phyloP scores from a whole-genome alignment of 306 rosid species.

The Echinosophora koreensis region DNA sequence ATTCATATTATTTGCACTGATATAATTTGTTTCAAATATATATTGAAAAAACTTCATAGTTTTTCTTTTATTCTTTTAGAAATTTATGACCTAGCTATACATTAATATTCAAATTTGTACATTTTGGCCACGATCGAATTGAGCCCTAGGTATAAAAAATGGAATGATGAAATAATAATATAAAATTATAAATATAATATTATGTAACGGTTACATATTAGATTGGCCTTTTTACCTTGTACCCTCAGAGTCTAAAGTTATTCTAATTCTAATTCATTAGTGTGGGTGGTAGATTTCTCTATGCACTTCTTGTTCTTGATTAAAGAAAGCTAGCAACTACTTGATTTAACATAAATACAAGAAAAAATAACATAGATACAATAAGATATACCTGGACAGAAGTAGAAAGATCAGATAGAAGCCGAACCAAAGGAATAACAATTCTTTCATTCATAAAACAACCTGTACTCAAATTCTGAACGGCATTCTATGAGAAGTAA shows the following conservation, averaged over 20 bases:
- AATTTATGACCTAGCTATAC: too few relatives aligned
- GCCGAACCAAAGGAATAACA: conserved; percentile 79
- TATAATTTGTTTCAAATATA: too few relatives aligned
- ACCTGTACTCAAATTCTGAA: conserved; percentile 96
- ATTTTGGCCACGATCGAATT: too few relatives aligned
- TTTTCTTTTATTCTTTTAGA: too few relatives aligned
- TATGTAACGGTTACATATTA: conserved; percentile 20
- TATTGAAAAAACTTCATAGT: too few relatives aligned
- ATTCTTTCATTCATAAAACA: conserved; percentile 79
- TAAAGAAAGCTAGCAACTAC: conserved; percentile 24
- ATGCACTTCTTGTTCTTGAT: not conserved
- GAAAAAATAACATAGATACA: conserved; percentile 35
- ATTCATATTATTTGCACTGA: too few relatives aligned
- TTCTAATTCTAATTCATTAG: not conserved
- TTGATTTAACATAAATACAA: conserved; percentile 5
- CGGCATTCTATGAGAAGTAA: conserved; percentile 55
- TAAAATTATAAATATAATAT: not conserved
- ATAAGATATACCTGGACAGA: conserved; percentile 74
- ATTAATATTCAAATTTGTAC: too few relatives aligned
- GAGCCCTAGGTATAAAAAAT: too few relatives aligned
- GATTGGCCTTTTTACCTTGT: not conserved
- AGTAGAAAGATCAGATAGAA: conserved; percentile 74
- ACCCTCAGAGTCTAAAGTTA: conserved; percentile 2
- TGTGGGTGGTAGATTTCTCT: not conserved
- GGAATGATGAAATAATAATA: not conserved